A percentile compares a stretch with the other conserved stretches of the same genome.
Conservation (phyloP, 2,329 filamentous ascomycete species). For the Penicillium sp. region DNA sequence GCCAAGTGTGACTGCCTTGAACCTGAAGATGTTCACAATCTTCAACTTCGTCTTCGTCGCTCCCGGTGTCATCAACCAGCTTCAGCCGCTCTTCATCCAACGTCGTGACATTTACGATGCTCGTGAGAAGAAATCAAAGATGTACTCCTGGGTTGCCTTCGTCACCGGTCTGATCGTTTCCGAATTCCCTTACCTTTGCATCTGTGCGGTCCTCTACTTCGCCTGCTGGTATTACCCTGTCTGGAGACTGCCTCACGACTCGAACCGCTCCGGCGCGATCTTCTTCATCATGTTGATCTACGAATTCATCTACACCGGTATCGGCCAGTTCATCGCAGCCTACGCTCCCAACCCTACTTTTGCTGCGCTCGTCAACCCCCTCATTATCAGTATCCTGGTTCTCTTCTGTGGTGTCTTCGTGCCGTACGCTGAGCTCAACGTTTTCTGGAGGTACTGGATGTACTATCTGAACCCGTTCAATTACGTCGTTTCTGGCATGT, state of each 20-base stretch:
- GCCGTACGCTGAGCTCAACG: conserved; percentile 60
- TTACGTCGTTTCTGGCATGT: conserved; percentile 58
- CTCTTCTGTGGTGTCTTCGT: conserved; percentile 71
- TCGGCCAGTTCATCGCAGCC: conserved; percentile 76
- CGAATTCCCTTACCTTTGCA: conserved; percentile 67
- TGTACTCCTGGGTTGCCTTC: conserved; percentile 73
- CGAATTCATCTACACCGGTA: conserved; percentile 67
- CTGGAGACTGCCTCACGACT: conserved; percentile 64
- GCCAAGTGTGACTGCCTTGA: conserved; percentile 62
- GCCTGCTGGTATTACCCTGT: conserved; percentile 70
- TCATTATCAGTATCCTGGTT: conserved; percentile 65
- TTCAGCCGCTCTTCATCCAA: conserved; percentile 70
- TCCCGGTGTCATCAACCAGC: conserved; percentile 42
- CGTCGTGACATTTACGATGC: conserved; percentile 64
- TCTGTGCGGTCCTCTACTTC: conserved; percentile 66
- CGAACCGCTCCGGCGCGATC: conserved; percentile 46
- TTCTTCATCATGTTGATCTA: conserved; percentile 73
- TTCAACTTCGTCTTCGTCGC: conserved; percentile 61
- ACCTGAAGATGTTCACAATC: conserved; percentile 68
- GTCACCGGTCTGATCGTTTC: conserved; percentile 65
- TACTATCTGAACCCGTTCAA: conserved; percentile 63
- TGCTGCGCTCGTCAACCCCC: conserved; percentile 70
- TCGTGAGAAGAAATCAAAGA: conserved; percentile 67
- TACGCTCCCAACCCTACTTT: conserved; percentile 67
- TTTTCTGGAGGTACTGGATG: conserved; percentile 68